phyloP scores from a whole-genome alignment of 768 basidiomycete genomes.

The Guyanaporus albipodus region DNA sequence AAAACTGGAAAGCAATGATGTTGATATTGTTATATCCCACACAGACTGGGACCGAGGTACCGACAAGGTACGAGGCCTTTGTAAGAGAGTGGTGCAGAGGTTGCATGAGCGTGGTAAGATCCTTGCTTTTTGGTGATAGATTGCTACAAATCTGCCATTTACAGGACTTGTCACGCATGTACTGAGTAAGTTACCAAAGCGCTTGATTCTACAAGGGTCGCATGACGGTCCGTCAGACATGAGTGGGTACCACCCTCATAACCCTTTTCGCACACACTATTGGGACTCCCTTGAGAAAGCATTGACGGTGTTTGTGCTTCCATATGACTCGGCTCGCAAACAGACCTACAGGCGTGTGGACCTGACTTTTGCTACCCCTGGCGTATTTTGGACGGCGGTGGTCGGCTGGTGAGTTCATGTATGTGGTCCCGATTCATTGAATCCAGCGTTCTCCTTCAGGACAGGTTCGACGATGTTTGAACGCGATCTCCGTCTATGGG shows the following conservation, averaged over 20 bases:
- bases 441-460: constrained; percentile 37
- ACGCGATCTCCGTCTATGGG: constrained; percentile 74
- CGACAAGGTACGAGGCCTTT: constrained; percentile 55
- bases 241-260: constrained; percentile 54
- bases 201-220: constrained; percentile 1
- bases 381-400: constrained; percentile 84
- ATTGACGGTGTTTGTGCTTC: constrained; percentile 73
- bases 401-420: constrained; percentile 69
- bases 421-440: not conserved
- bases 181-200: constrained; percentile 56
- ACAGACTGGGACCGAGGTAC: constrained; percentile 42
- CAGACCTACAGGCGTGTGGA: constrained; percentile 70
- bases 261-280: constrained; percentile 52
- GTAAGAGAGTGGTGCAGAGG: constrained; percentile 52
- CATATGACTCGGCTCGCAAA: constrained; percentile 33
- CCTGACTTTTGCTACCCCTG: constrained; percentile 73
- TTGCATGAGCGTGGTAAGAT: constrained; percentile 55
- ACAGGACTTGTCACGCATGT: constrained; percentile 74
- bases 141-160: not conserved
- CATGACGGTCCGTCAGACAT: constrained; percentile 41
- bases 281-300: constrained; percentile 85
- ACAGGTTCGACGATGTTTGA: constrained; percentile 90
- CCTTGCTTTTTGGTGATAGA: not conserved
- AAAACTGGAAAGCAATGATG: constrained; percentile 76
- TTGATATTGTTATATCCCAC: constrained; percentile 87